These are phyloP conservation scores for Dryadomyces quercivorus DNA, from an alignment of 2,329 filamentous ascomycete species.

Conservation along the genomic window DNA sequence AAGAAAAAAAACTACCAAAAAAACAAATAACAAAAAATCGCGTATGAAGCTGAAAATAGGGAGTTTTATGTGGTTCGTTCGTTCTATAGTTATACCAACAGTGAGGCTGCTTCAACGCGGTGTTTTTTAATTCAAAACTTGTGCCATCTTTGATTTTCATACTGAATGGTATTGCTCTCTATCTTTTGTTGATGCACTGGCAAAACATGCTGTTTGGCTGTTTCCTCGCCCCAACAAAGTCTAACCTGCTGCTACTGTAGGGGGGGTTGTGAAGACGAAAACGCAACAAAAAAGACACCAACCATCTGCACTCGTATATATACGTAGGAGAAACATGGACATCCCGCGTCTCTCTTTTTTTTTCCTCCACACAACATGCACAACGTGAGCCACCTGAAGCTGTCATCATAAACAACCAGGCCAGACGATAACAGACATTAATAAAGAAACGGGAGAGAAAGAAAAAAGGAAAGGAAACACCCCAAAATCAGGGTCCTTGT, in stretches of 20 bases:
- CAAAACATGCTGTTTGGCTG: background rate
- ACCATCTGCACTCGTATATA: background rate
- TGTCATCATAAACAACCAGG: too few relatives aligned
- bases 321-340: background rate
- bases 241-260: too few relatives aligned
- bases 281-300: background rate
- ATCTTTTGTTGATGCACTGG: background rate
- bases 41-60: background rate
- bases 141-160: too few relatives aligned
- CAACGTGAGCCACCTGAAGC: too few relatives aligned
- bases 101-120: slow-evolving; percentile 1
- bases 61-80: background rate
- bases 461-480: background rate
- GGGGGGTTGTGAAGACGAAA: background rate
- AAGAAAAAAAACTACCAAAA: background rate
- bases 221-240: background rate
- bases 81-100: background rate
- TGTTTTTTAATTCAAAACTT: background rate
- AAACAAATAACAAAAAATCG: background rate
- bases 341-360: too few relatives aligned
- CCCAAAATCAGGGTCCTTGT: too few relatives aligned
- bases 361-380: too few relatives aligned
- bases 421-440: background rate
- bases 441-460: background rate
- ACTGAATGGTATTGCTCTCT: too few relatives aligned